Evolutionary conservation across 2,329 filamentous ascomycete species (phyloP).

Genomic region (Pseudocercospora crystallina): DNA sequence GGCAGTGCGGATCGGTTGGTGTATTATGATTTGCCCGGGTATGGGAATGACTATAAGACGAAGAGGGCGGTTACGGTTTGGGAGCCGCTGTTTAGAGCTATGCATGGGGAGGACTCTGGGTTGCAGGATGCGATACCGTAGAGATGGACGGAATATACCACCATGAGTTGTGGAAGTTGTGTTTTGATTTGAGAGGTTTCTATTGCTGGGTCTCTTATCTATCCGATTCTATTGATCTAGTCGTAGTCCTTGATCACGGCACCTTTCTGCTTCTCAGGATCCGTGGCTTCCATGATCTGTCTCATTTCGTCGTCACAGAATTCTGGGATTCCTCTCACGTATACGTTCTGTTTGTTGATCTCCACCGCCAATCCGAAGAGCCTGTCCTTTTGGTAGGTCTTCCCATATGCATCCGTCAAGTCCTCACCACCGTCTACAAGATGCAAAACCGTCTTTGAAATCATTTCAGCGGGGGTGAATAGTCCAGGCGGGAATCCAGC

Average conservation of each 20-base stretch:
- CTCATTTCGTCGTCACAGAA: constrained; percentile 32
- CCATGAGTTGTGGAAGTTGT: no score
- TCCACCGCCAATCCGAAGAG: constrained; percentile 30
- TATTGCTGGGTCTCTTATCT: neutral
- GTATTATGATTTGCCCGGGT: constrained; percentile 38
- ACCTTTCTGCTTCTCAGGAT: constrained; percentile 32
- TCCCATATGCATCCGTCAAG: constrained; percentile 16
- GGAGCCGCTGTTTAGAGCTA: constrained; percentile 49
- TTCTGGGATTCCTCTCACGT: constrained; percentile 26
- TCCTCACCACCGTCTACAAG: constrained; percentile 32
- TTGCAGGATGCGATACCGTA: constrained; percentile 42
- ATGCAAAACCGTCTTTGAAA: constrained; percentile 33
- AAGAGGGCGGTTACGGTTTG: constrained; percentile 49
- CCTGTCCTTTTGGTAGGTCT: constrained; percentile 16
- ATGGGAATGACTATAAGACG: constrained; percentile 45
- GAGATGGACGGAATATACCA: no score
- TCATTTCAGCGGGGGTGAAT: constrained; percentile 36
- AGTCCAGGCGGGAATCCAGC: constrained; percentile 34
- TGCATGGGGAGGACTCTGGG: constrained; percentile 45
- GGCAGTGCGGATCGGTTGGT: constrained; percentile 45
- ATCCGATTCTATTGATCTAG: neutral
- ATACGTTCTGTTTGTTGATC: constrained; percentile 25
- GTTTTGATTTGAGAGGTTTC: no score
- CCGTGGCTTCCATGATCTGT: constrained; percentile 32
- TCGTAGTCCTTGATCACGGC: constrained; percentile 24